phyloP scores from a whole-genome alignment of 768 basidiomycete genomes.

The Porphyrellus cyaneotinctus region DNA sequence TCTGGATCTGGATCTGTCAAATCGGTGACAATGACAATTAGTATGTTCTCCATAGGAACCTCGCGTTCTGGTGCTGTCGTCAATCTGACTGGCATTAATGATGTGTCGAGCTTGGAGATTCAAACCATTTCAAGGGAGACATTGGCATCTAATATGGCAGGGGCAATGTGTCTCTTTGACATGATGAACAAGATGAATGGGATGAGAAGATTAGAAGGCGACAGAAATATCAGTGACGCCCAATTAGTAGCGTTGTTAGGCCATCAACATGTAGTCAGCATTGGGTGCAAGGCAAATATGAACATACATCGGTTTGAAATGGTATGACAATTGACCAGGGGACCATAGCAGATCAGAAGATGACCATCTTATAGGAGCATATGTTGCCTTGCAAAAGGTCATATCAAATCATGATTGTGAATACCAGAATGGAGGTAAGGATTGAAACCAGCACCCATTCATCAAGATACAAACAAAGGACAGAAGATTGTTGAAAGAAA shows the following conservation, averaged over 20 bases:
- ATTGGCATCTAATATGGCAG: slow-evolving; percentile 16
- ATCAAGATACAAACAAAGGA: too few species aligned
- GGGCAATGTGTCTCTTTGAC: slow-evolving; percentile 18
- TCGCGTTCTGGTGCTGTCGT: background rate
- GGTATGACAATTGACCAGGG: slow-evolving; percentile 25
- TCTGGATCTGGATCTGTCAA: slow-evolving; percentile 2
- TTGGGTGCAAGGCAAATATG: background rate
- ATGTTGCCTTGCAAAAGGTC: slow-evolving; percentile 24
- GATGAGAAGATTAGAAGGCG: slow-evolving; percentile 21
- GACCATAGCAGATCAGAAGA: slow-evolving; percentile 23
- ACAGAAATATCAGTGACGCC: slow-evolving; percentile 23
- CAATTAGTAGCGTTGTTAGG: slow-evolving; percentile 17
- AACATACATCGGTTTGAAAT: slow-evolving; percentile 24
- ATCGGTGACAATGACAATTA: slow-evolving; percentile 18
- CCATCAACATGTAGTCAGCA: background rate
- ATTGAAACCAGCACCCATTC: too few species aligned
- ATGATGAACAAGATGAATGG: slow-evolving; percentile 20
- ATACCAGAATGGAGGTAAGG: slow-evolving; percentile 25
- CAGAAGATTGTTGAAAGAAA: too few species aligned
- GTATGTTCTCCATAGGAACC: slow-evolving; percentile 7
- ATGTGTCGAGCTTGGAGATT: background rate
- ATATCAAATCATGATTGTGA: slow-evolving; percentile 22
- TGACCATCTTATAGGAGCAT: slow-evolving; percentile 20
- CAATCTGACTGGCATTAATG: background rate
- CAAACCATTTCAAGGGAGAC: slow-evolving; percentile 1